Evolutionary conservation across 169 alveolate genomes (phyloP).

Genomic region (Eimeria sp.): DNA sequence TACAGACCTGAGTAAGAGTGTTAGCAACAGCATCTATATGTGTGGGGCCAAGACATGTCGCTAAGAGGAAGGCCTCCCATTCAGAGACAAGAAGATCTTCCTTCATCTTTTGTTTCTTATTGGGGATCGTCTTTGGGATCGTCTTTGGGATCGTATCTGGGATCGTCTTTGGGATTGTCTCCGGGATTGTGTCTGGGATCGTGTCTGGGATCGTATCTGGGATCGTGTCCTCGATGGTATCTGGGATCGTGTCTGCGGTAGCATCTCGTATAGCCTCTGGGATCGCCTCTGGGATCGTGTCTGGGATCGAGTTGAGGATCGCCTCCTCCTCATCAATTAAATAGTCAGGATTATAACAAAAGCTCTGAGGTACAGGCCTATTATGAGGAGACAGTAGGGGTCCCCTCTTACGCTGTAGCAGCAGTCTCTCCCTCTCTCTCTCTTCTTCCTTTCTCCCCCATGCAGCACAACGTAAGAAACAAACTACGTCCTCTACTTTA

Average conservation of each 20-base stretch:
- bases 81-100: not conserved
- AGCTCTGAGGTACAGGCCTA: not conserved
- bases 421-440: not conserved
- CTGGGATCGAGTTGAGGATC: not conserved
- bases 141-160: not conserved
- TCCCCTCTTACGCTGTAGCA: not conserved
- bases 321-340: not conserved
- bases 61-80: constrained; percentile 52
- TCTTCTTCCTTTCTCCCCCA: not conserved
- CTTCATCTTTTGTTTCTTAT: not conserved
- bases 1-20: not conserved
- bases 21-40: constrained; percentile 52
- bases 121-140: not conserved
- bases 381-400: not conserved
- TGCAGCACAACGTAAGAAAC: not conserved
- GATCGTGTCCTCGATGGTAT: too few species aligned
- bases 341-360: not conserved
- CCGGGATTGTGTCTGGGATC: too few species aligned
- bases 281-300: not conserved
- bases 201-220: too few species aligned
- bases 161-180: not conserved
- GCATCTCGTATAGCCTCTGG: not conserved
- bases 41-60: constrained; percentile 44
- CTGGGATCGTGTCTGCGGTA: too few species aligned
- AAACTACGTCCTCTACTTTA: not conserved